Evolutionary conservation across 345 rosid species (phyloP), one percentile per base, ranked within the genome.

Genomic region (Brassica cretica): DNA sequence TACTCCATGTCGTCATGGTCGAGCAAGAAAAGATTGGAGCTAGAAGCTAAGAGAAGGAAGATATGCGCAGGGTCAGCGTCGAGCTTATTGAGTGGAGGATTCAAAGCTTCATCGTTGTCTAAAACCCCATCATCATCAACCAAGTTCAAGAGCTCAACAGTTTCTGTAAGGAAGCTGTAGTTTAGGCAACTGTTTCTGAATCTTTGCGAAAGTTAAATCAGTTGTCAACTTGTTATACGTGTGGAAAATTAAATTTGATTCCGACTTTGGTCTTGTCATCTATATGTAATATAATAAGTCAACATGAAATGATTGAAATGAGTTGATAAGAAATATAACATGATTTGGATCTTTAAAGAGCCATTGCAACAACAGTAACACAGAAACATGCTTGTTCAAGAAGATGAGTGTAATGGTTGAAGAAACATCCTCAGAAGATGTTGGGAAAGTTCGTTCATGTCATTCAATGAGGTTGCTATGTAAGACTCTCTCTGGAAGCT

Each of bases 41-140:
- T 93, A 15, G 97, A 88, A 74, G 82, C 93, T 59, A 93, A 93
- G 88, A 88, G 95, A 86, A 86, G 95, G 79, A 96, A 86, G 73
- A 87, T 93, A 33, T 78, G 86, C 66, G 95, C 92, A n/a, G 83
- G 82, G 5, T 85, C 24, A 21, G 24, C 93, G 7, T 87, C 95
- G 0, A 87, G 76, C 72, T 58, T 90, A 46, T 81, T 91, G 82
- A 69, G 76, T 1, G 94, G 96, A 15, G 90, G 89, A 61, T 84
- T 89, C 77, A 93, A 85, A 85, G 82, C 90, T 32, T 90, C 98
- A 10, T 83, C 93, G 3, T 83, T 87, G 87, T 90, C 92, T 35
- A 79, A 73, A 74, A 80, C 15, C 68, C 60, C 71, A 27, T 68
- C 85, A 68, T 68, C 85, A 66, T 68, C 84, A 44, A 74, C 24